Evolutionary conservation across 2,329 filamentous ascomycete species (phyloP), one percentile per base, ranked within the genome.

Genomic region (Didymella pinodella): DNA sequence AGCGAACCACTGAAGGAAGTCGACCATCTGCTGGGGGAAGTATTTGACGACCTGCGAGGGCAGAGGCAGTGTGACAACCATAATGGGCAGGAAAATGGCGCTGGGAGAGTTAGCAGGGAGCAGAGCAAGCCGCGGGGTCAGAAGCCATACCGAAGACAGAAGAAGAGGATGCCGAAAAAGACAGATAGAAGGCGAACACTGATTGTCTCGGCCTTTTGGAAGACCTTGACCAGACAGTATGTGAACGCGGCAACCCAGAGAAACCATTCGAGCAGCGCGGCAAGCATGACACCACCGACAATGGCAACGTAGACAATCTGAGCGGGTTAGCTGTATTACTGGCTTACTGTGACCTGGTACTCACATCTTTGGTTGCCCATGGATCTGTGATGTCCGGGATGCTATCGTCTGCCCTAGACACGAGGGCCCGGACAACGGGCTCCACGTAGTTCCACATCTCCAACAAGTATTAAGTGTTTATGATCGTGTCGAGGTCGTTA

Each of bases 161-260:
- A 84, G 77, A 98, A 97, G 10, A 90, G 72, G 53, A 90, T 72
- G 46, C 88, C 89, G 68, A 97, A 88, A 20, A 93, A 68, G 8
- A 93, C 78, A n/a, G 92, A 89, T 48, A 98, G 82, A 5, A 93
- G 77, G 59, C 87, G 87, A 61, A 96, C 90, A 43, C 90, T 92
- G 87, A 90, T 93, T 73, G 92, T 90, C 69, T 96, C 92, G 20
- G 94, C 93, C 77, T 98, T 98, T 64, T 87, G 83, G 70, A 90
- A 97, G 29, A 94, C 93, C 76, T 97, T 97, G 72, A 88, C 81
- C 1, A 97, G 82, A 74, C 94, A 98, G 78, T 97, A 98, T 63
- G 95, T 75, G 74, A 98, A 98, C 3, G 94, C 93, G n/a, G 90
- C 88, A 40, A 98, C 84, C 92, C 93, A 97, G 14, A 98, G 85